Evolutionary conservation across 805 yeast species (phyloP), one percentile per base, ranked within the genome.

Genomic region (Lachancea fermentati): DNA sequence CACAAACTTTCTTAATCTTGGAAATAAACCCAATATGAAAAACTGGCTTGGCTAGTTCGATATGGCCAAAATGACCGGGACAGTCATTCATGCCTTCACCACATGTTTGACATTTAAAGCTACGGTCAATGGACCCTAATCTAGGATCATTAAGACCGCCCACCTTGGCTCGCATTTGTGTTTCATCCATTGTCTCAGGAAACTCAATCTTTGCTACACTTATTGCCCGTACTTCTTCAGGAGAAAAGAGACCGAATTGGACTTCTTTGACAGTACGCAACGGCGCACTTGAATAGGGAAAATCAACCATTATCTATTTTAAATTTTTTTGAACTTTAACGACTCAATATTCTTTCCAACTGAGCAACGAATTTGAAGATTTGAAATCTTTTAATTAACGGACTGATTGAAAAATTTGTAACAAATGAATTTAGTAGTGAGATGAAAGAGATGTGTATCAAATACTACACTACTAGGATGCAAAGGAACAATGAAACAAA

Each of bases 141-240:
- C 97, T 80, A 45, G 98, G 97, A 64, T 94, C 98, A 62, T 89
- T 91, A 47, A 93, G 71, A 45, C 99, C 99, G 48, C 97, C 97
- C 51, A 88, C 89, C 63, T 97, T 80, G 35, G 97, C 97, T 49
- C 85, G 85, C 60, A 84, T 83, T 44, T 95, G 88, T 30, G 96
- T 79, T 65, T 89, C 97, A 65, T 93, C 98, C 96, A 93, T 93
- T n/a, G 97, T 93, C 67, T 93, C 99, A 16, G 99, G 98, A 58
- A 85, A 93, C 66, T 91, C 97, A 58, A 93, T 87, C 62, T 93
- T 93, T 32, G 97, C 97, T 45, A 94, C 98, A 47, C 96, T 86
- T 51, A 93, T 89, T 36, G 97, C 97, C 66, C 96, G 84, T 49
- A 83, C 75, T 72, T 93, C 98, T 70, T 93, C 98, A 19, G 99